Evolutionary conservation across 2,329 filamentous ascomycete species (phyloP).

Genomic region (Fusarium drepaniforme): DNA sequence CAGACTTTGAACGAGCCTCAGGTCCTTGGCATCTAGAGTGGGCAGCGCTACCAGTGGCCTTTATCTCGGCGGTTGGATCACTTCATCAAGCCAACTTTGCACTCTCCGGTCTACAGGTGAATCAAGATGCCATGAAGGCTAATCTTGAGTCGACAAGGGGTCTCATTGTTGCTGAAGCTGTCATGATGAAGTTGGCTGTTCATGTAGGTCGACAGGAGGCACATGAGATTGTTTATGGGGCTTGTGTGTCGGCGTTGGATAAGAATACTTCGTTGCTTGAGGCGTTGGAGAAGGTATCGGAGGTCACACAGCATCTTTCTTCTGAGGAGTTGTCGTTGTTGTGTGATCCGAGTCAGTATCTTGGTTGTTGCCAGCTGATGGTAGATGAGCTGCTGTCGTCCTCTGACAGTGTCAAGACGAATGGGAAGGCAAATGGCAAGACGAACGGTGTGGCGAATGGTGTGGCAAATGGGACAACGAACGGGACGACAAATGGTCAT

Average conservation of each 20-base stretch:
- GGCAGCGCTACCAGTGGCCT: constrained; percentile 66
- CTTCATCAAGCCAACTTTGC: constrained; percentile 67
- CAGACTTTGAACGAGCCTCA: constrained; percentile 68
- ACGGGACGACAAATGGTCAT: neutral
- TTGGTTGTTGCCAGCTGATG: constrained; percentile 31
- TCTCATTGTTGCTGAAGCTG: constrained; percentile 68
- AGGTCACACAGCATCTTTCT: constrained; percentile 10
- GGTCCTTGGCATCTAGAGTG: constrained; percentile 71
- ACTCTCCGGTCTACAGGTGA: constrained; percentile 63
- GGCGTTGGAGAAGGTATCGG: neutral
- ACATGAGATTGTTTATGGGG: constrained; percentile 68
- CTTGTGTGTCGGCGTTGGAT: constrained; percentile 50
- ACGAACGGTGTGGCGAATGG: neutral
- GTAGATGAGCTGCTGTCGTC: constrained; percentile 27
- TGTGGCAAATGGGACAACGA: neutral
- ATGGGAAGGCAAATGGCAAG: neutral
- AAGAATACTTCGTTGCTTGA: constrained; percentile 11
- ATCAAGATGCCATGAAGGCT: constrained; percentile 60
- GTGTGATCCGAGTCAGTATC: constrained; percentile 31
- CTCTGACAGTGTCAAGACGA: neutral
- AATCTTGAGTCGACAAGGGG: constrained; percentile 65
- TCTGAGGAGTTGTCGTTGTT: constrained; percentile 6
- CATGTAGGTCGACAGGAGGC: constrained; percentile 65
- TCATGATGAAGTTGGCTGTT: constrained; percentile 69
- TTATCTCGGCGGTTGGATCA: constrained; percentile 64